Percentiles rank a stretch among this genome's conserved stretches.
Evolutionary conservation across 2,329 filamentous ascomycete genomes (phyloP).

Genomic region (Fusarium oxysporum): DNA sequence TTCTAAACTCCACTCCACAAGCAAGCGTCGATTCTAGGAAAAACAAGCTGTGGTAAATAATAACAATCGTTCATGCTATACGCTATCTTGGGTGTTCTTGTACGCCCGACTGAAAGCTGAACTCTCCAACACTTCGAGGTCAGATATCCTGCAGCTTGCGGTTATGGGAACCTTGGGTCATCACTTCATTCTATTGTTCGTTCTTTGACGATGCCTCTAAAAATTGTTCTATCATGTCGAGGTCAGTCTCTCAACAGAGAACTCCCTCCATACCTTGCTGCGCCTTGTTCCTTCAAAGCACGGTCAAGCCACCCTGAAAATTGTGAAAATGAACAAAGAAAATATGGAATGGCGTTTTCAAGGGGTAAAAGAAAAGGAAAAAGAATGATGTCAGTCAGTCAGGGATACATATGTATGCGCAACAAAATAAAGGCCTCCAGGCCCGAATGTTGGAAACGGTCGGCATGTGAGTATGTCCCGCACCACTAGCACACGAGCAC

Average conservation of each 20-base stretch:
- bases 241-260: slow-evolving; percentile 10
- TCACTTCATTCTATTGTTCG: slow-evolving; percentile 40
- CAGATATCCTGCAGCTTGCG: background rate
- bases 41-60: slow-evolving; percentile 20
- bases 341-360: slow-evolving; percentile 12
- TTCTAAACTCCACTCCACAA: background rate
- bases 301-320: slow-evolving; percentile 24
- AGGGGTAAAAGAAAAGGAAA: slow-evolving; percentile 5
- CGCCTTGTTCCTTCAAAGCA: slow-evolving; percentile 33
- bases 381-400: slow-evolving; percentile 9
- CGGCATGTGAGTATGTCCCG: slow-evolving; percentile 20
- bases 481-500: slow-evolving; percentile 20
- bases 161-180: slow-evolving; percentile 13
- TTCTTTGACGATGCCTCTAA: slow-evolving; percentile 38
- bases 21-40: background rate
- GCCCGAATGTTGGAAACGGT: slow-evolving; percentile 11
- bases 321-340: slow-evolving; percentile 23
- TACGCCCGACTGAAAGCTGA: background rate
- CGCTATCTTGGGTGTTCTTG: background rate
- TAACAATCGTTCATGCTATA: slow-evolving; percentile 3
- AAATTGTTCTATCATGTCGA: slow-evolving; percentile 39
- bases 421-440: slow-evolving; percentile 6
- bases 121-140: background rate
- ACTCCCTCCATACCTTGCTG: slow-evolving; percentile 33
- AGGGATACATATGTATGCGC: slow-evolving; percentile 5